Evolutionary conservation across 805 yeast genomes (phyloP).

Genomic region (Ascoidea asiatica): DNA sequence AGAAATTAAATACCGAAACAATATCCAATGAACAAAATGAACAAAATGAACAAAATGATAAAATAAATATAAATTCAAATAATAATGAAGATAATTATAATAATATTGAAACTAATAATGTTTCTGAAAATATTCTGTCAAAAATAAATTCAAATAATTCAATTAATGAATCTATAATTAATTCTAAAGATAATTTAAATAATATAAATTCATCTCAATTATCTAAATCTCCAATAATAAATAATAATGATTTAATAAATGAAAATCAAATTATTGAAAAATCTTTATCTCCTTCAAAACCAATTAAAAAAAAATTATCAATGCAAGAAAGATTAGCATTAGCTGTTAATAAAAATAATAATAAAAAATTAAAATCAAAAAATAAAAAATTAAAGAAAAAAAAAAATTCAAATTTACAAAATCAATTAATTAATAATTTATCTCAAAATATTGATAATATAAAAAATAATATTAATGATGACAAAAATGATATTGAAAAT

Average conservation of each 20-base stretch:
- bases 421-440: constrained; percentile 3
- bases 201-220: too few relatives aligned
- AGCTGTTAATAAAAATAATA: constrained; percentile 48
- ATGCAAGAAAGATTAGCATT: constrained; percentile 75
- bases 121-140: too few relatives aligned
- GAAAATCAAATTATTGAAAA: constrained; percentile 17
- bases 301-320: constrained; percentile 46
- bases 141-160: too few relatives aligned
- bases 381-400: constrained; percentile 17
- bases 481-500: not conserved
- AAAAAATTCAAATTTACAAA: constrained; percentile 12
- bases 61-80: too few relatives aligned
- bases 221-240: too few relatives aligned
- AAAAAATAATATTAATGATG: not conserved
- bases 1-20: too few relatives aligned
- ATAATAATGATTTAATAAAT: constrained; percentile 18
- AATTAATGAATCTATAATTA: too few relatives aligned
- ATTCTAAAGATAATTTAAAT: too few relatives aligned
- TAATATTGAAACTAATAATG: too few relatives aligned
- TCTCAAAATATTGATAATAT: constrained; percentile 2
- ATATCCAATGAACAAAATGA: too few relatives aligned
- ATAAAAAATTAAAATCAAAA: constrained; percentile 17
- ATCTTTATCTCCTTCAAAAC: constrained; percentile 5
- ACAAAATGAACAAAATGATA: too few relatives aligned
- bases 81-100: too few relatives aligned